Evolutionary conservation across 2,329 filamentous ascomycete species (phyloP).

Genomic region (Penicillium sp.): DNA sequence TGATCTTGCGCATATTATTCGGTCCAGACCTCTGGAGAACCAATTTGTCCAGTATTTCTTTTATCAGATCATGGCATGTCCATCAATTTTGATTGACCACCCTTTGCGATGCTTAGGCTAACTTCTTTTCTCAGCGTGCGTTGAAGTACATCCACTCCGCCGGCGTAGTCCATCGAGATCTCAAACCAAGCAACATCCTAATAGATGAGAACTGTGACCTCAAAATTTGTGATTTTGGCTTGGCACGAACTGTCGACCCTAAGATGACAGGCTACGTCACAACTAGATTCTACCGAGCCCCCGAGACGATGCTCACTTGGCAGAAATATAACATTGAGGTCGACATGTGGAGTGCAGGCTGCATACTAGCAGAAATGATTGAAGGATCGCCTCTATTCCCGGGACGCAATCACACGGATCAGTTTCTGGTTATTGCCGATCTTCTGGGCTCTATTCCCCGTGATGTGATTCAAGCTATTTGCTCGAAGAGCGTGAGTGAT

Average conservation of each 20-base stretch:
- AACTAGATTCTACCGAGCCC: conserved; percentile 96
- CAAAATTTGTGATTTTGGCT: conserved; percentile 98
- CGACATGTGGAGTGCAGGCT: conserved; percentile 98
- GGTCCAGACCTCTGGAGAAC: conserved; percentile 94
- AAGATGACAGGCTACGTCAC: conserved; percentile 99
- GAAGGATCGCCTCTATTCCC: conserved; percentile 98
- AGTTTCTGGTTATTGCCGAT: conserved; percentile 99
- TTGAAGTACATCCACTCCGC: conserved; percentile 99
- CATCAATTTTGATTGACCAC: conserved; percentile 1
- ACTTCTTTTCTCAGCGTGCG: conserved; percentile 69
- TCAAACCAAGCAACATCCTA: conserved; percentile 98
- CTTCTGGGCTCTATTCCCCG: conserved; percentile 93
- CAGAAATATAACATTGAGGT: conserved; percentile 99
- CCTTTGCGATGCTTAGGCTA: conserved; percentile 18
- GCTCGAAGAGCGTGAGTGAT: conserved; percentile 85
- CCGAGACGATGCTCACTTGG: conserved; percentile 99
- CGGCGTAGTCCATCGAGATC: conserved; percentile 93
- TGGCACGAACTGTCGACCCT: conserved; percentile 96
- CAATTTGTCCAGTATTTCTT: conserved; percentile 99
- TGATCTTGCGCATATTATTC: conserved; percentile 92
- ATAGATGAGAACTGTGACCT: conserved; percentile 99
- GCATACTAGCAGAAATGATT: conserved; percentile 99
- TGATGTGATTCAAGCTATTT: conserved; percentile 98
- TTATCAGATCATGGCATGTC: conserved; percentile 92
- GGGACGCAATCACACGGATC: conserved; percentile 98